phyloP scores from a whole-genome alignment of 2,329 filamentous ascomycete species.

The Dactylellina sp. region DNA sequence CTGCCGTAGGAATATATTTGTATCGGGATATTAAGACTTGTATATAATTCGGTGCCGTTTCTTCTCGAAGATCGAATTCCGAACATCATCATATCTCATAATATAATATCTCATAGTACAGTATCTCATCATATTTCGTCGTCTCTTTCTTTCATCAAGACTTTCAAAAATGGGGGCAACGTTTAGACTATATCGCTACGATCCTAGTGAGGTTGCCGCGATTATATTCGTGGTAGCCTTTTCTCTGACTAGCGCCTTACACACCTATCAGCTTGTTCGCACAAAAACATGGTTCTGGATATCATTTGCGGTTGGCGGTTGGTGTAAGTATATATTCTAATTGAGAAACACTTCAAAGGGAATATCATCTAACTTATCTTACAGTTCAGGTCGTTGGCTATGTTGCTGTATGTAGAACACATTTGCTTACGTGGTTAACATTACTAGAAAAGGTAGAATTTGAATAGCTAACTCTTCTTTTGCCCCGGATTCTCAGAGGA shows the following conservation, averaged over 20 bases:
- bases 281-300: constrained; percentile 67
- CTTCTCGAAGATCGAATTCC: background rate
- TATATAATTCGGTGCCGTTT: constrained; percentile 5
- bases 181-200: constrained; percentile 58
- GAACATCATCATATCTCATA: background rate
- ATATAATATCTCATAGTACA: too few relatives aligned
- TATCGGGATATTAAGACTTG: too few relatives aligned
- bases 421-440: background rate
- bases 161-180: background rate
- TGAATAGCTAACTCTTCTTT: background rate
- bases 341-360: constrained; percentile 38
- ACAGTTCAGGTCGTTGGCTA: constrained; percentile 67
- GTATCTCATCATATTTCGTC: too few relatives aligned
- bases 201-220: constrained; percentile 66
- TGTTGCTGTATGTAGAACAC: background rate
- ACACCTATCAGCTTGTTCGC: constrained; percentile 65
- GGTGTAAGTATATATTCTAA: constrained; percentile 64
- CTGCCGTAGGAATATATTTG: background rate
- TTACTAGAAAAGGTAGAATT: background rate
- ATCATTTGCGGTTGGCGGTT: constrained; percentile 65
- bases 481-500: background rate
- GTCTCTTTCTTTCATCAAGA: background rate
- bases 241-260: constrained; percentile 63
- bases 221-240: constrained; percentile 67
- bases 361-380: constrained; percentile 24